phyloP scores from a whole-genome alignment of 2,329 filamentous ascomycete species.

The Aspergillus niger region DNA sequence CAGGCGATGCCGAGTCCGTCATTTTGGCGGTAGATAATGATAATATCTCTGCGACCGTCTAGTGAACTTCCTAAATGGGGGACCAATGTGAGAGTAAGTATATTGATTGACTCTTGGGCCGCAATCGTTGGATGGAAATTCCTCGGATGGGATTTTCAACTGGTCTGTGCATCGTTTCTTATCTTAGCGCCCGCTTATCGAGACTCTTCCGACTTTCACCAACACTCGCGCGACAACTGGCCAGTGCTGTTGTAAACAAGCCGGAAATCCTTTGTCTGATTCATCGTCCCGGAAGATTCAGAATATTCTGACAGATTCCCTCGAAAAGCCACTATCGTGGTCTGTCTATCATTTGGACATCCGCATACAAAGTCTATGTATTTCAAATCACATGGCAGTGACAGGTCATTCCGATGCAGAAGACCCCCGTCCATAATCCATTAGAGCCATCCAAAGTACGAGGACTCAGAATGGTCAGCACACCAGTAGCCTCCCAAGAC shows the following conservation, averaged over 20 bases:
- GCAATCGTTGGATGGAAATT: slow-evolving; percentile 6
- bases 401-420: slow-evolving; percentile 1
- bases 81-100: not conserved
- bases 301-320: not conserved
- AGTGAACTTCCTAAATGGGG: not conserved
- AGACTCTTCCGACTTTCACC: not conserved
- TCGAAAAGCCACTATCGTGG: not conserved
- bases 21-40: slow-evolving; percentile 16
- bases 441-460: not conserved
- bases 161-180: slow-evolving; percentile 40
- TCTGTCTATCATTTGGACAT: not conserved
- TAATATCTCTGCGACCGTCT: not conserved
- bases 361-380: not conserved
- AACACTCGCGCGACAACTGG: not conserved
- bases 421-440: not conserved
- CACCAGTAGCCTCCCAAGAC: not conserved
- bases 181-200: slow-evolving; percentile 37
- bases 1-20: slow-evolving; percentile 42
- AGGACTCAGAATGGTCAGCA: not conserved
- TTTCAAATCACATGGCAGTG: slow-evolving; percentile 10
- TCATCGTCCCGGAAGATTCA: not conserved
- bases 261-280: not conserved
- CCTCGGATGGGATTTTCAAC: slow-evolving; percentile 31
- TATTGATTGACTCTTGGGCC: not conserved
- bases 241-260: not conserved